Base-by-base conservation (phyloP, 495 filamentous ascomycete genomes). In the Xylaria acuta region DNA sequence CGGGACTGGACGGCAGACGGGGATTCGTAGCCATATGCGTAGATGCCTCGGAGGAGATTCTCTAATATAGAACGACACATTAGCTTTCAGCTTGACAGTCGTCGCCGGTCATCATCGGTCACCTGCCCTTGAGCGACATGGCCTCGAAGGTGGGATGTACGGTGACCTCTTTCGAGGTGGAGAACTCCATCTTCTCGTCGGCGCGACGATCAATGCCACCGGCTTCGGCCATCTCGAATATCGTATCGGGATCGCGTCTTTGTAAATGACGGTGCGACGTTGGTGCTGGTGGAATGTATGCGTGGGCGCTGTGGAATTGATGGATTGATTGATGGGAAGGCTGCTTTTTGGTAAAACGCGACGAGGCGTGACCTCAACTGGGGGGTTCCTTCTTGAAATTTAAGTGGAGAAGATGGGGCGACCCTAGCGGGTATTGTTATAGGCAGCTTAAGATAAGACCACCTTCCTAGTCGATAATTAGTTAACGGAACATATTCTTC, bases 1-100 rank as follows among this genome's bases (percentile, higher is more conserved):
- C 96, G 92, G 56, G 94, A 97, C 83, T 99, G 96, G 22, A 99
- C 95, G 5, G 96, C 96, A 5, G 96, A 99, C 1, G 96, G 96
- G 0, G 94, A 97, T 79, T 99, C 96, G 81, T 97, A 99, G 63
- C 96, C 96, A 75, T 99, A 99, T 22, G 96, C 96, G 80, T 99
- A 99, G 80, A 99, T 95, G 77, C 96, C 96, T 69, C 96, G 94
- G 72, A 98, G 91, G 34, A 99, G 91, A 79, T 94, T 97, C 80
- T 98, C 94, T 88, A 67, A 72, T 32, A 25, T 1, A 18, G 18
- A 18, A 3, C 6, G 14, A 60, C 12, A 14, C 20, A 25, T 73
- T 58, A 70, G 67, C 27, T 30, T 58, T 53, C 25, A 38, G 56
- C 40, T 45, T 27, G 18, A n/a, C 30, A 41, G 27, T 1, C 53